Conservation (phyloP, 2,329 filamentous ascomycete species). For the Dactylellina parvicollis region DNA sequence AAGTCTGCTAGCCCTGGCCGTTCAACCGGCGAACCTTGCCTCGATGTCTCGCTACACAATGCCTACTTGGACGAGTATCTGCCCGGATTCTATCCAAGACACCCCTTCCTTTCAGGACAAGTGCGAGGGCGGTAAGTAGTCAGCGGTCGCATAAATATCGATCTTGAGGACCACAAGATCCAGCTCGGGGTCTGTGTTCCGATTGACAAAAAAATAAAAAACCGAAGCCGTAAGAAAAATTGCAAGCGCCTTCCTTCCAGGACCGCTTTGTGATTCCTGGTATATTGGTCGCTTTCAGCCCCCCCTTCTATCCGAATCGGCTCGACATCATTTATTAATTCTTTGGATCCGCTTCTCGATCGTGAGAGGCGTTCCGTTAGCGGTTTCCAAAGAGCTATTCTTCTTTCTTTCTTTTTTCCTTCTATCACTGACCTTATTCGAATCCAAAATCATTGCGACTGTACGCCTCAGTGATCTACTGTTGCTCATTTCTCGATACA, state of each 20-base stretch:
- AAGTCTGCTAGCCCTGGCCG: slow-evolving; percentile 24
- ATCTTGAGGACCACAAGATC: slow-evolving; percentile 54
- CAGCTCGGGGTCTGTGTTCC: slow-evolving; percentile 48
- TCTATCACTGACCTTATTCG: too few species aligned
- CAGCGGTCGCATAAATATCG: slow-evolving; percentile 51
- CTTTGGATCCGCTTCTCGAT: neutral
- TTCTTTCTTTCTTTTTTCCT: neutral
- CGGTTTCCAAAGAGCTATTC: neutral
- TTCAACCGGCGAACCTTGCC: slow-evolving; percentile 39
- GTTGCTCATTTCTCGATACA: neutral
- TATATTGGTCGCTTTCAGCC: slow-evolving; percentile 3
- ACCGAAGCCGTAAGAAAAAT: neutral
- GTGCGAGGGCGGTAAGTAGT: slow-evolving; percentile 20
- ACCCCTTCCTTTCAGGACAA: slow-evolving; percentile 9
- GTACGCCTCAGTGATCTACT: too few species aligned
- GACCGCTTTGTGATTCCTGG: slow-evolving; percentile 9
- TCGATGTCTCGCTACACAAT: slow-evolving; percentile 50
- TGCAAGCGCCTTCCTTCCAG: neutral
- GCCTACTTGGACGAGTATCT: slow-evolving; percentile 31
- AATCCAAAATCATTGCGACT: too few species aligned
- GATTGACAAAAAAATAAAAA: slow-evolving; percentile 36
- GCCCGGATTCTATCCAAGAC: slow-evolving; percentile 1
- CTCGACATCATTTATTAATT: neutral
- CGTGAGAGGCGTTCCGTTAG: neutral
- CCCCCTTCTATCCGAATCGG: neutral